Conservation (phyloP, 495 filamentous ascomycete genomes). For the Annulohypoxylon bovei region DNA sequence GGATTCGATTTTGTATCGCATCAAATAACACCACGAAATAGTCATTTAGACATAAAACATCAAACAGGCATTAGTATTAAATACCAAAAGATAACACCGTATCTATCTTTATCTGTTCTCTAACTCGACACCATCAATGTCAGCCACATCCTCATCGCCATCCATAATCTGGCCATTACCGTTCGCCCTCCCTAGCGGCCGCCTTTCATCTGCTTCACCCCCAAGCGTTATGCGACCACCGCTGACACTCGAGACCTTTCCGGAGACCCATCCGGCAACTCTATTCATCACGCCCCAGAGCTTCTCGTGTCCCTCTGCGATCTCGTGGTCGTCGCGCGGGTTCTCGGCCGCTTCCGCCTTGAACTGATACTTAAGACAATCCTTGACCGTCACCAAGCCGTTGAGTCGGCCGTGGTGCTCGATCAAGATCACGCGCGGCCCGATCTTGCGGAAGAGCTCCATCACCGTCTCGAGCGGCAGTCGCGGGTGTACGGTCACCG, state of each 20-base stretch:
- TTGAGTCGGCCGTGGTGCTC: constrained; percentile 85
- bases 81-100: neutral
- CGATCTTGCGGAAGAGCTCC: constrained; percentile 99
- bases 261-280: constrained; percentile 65
- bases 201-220: constrained; percentile 29
- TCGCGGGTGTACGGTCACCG: constrained; percentile 89
- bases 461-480: constrained; percentile 96
- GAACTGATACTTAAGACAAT: constrained; percentile 97
- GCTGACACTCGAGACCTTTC: constrained; percentile 57
- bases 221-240: constrained; percentile 61
- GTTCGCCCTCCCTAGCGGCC: constrained; percentile 37
- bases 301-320: constrained; percentile 67
- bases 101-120: constrained; percentile 52
- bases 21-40: neutral
- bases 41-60: neutral
- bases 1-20: neutral
- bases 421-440: constrained; percentile 90
- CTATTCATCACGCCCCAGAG: constrained; percentile 73
- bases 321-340: constrained; percentile 62
- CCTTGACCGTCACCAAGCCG: constrained; percentile 94
- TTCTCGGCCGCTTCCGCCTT: constrained; percentile 92
- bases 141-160: constrained; percentile 67
- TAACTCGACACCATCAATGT: constrained; percentile 67
- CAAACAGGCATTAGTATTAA: neutral
- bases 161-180: constrained; percentile 65